These are phyloP conservation scores for Letharia lupina DNA, from an alignment of 495 filamentous ascomycete genomes.

Conservation along the genomic window DNA sequence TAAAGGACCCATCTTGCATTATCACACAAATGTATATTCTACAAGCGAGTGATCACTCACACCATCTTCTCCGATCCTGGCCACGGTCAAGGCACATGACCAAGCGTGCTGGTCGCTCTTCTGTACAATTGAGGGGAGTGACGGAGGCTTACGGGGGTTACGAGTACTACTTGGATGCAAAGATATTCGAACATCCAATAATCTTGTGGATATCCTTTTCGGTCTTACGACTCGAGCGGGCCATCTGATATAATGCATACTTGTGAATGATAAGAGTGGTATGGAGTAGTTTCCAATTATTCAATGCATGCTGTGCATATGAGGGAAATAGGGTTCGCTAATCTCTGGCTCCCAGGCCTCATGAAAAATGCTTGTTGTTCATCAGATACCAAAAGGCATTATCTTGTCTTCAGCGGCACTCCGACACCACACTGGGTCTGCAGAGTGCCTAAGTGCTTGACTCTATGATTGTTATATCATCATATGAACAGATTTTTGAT, in stretches of 20 bases:
- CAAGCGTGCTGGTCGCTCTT: neutral
- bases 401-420: constrained; percentile 59
- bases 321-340: neutral
- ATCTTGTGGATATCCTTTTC: neutral
- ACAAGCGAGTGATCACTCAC: neutral
- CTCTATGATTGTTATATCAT: constrained; percentile 97
- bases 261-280: neutral
- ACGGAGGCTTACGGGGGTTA: neutral
- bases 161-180: neutral
- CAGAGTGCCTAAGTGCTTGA: constrained; percentile 88
- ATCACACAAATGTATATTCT: neutral
- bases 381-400: constrained; percentile 91
- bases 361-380: constrained; percentile 37
- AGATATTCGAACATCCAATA: neutral
- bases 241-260: neutral
- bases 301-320: neutral
- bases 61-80: neutral
- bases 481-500: constrained; percentile 66
- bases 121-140: neutral
- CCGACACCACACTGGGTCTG: constrained; percentile 41
- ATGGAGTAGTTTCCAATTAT: neutral
- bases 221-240: neutral
- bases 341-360: neutral
- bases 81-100: neutral
- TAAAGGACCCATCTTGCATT: neutral